These are phyloP conservation scores for Solanum neorickii DNA, from an alignment of 257 asterid species.

Conservation along the genomic window DNA sequence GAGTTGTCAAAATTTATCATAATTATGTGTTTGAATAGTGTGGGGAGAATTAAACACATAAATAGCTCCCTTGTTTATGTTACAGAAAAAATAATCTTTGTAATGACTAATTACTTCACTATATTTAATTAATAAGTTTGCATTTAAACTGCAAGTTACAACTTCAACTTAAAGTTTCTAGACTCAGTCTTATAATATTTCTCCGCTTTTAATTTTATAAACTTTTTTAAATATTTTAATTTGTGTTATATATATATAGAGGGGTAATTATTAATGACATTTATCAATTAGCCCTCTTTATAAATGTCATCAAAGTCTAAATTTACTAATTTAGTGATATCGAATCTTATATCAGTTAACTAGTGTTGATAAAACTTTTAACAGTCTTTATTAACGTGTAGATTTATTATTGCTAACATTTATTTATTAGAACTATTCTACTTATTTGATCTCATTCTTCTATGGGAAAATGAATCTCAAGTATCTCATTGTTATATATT, in stretches of 20 bases:
- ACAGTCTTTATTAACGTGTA: too few relatives aligned
- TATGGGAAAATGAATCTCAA: neutral
- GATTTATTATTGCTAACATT: too few relatives aligned
- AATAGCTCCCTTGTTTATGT: neutral
- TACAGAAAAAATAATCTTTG: neutral
- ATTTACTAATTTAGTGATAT: too few relatives aligned
- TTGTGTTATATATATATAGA: too few relatives aligned
- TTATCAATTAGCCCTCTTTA: too few relatives aligned
- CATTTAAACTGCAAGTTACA: neutral
- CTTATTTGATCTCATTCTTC: neutral
- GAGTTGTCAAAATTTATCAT: neutral
- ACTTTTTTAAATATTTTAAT: too few relatives aligned
- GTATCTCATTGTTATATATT: neutral
- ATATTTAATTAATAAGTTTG: neutral
- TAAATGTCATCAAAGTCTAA: too few relatives aligned
- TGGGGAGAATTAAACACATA: neutral
- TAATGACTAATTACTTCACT: neutral
- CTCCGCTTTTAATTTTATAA: too few relatives aligned
- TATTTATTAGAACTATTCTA: neutral
- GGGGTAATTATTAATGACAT: too few relatives aligned
- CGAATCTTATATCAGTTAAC: too few relatives aligned
- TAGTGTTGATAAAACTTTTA: too few relatives aligned
- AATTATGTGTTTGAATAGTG: neutral
- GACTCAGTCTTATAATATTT: too few relatives aligned
- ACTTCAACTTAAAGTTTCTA: neutral